Conservation (phyloP, 164 flowering plant species). For the Buxus sempervirens region DNA sequence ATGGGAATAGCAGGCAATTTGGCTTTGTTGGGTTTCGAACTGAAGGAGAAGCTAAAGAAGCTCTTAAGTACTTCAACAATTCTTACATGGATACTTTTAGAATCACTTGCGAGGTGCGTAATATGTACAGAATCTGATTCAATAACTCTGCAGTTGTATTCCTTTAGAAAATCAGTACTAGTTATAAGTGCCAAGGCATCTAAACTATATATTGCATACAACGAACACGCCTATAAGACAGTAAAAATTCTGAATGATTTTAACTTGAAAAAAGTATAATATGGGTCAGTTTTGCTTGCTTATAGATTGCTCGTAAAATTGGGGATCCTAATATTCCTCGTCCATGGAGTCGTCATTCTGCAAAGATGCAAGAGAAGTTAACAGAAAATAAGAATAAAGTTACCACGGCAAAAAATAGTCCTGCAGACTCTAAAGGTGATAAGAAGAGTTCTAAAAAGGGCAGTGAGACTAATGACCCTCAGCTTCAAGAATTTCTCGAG, state of each 20-base stretch:
- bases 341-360: conserved; percentile 83
- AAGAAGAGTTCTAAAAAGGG: conserved; percentile 28
- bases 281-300: background rate
- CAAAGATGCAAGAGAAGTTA: conserved; percentile 37
- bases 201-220: too few species aligned
- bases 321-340: conserved; percentile 85
- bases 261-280: background rate
- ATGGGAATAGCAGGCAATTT: conserved; percentile 89
- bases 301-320: conserved; percentile 74
- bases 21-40: conserved; percentile 85
- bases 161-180: too few species aligned
- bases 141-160: too few species aligned
- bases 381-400: conserved; percentile 24
- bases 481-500: conserved; percentile 76
- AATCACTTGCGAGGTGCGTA: conserved; percentile 73
- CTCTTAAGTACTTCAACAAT: conserved; percentile 68
- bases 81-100: conserved; percentile 67
- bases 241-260: background rate
- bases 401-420: conserved; percentile 18
- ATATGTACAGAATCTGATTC: background rate
- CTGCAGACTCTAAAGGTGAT: conserved; percentile 24
- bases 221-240: too few species aligned
- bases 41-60: conserved; percentile 69
- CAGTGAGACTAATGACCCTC: conserved; percentile 47
- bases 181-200: too few species aligned